phyloP scores from a whole-genome alignment of 2,329 filamentous ascomycete species.

The Hirsutella thompsonii region DNA sequence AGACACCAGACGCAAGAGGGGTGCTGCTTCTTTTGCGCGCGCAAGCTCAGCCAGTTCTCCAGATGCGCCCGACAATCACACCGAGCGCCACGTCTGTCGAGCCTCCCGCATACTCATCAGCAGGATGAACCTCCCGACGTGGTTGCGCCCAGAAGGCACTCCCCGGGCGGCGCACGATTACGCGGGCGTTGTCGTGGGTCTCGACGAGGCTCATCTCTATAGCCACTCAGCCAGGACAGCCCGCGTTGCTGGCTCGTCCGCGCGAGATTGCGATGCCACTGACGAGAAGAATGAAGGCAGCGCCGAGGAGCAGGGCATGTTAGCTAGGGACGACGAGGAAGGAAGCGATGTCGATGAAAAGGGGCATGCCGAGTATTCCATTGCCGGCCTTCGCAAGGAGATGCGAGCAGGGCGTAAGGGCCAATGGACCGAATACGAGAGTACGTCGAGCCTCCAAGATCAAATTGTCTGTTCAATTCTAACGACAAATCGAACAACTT shows the following conservation, averaged over 20 bases:
- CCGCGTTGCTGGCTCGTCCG: slow-evolving; percentile 15
- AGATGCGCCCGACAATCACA: too few relatives aligned
- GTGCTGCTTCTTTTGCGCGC: too few relatives aligned
- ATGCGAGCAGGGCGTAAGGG: slow-evolving; percentile 45
- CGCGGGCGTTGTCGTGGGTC: slow-evolving; percentile 35
- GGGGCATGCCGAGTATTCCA: slow-evolving; percentile 42
- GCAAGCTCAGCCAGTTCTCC: too few relatives aligned
- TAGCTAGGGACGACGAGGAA: slow-evolving; percentile 24
- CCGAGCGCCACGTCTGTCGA: too few relatives aligned
- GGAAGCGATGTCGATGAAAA: slow-evolving; percentile 41
- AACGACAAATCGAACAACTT: not conserved
- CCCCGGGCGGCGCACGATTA: slow-evolving; percentile 40
- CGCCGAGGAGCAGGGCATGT: too few relatives aligned
- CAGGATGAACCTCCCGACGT: slow-evolving; percentile 18
- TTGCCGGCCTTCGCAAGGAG: slow-evolving; percentile 57
- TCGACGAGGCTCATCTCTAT: slow-evolving; percentile 42
- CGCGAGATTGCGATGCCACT: slow-evolving; percentile 16
- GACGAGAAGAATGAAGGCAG: slow-evolving; percentile 16
- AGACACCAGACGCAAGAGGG: too few relatives aligned
- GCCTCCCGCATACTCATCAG: not conserved
- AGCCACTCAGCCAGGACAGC: slow-evolving; percentile 31
- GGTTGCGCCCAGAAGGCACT: slow-evolving; percentile 16
- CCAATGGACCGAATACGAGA: slow-evolving; percentile 59
- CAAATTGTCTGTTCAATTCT: not conserved
- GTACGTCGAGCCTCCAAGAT: slow-evolving; percentile 32